Conservation (phyloP, 2,329 filamentous ascomycete genomes). For the Penicillium sp. region DNA sequence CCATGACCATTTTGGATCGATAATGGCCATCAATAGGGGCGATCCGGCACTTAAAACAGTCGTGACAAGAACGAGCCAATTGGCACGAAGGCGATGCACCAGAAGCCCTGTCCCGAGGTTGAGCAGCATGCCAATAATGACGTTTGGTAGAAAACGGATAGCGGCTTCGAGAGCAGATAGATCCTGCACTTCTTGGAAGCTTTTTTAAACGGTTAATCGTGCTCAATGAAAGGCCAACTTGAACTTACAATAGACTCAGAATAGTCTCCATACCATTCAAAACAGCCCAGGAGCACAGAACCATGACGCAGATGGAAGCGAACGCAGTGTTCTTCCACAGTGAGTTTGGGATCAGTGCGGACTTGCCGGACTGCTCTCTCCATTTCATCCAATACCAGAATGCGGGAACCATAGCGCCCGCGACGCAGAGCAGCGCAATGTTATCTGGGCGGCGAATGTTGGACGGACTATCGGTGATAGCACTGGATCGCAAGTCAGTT, state of each 20-base stretch:
- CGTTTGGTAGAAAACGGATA: constrained; percentile 51
- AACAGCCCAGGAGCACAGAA: constrained; percentile 53
- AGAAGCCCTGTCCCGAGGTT: constrained; percentile 54
- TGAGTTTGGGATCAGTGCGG: constrained; percentile 65
- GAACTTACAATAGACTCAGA: constrained; percentile 54
- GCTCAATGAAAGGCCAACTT: too few relatives aligned
- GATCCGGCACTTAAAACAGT: constrained; percentile 41
- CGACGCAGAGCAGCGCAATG: constrained; percentile 53
- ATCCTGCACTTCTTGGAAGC: constrained; percentile 58
- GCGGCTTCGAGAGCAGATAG: constrained; percentile 53
- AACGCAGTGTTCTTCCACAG: constrained; percentile 65
- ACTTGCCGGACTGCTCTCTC: constrained; percentile 50
- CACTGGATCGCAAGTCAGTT: constrained; percentile 12
- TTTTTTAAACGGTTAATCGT: constrained; percentile 19
- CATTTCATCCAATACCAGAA: constrained; percentile 61
- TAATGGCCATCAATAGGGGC: constrained; percentile 52
- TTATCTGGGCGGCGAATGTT: constrained; percentile 51
- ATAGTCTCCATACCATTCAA: constrained; percentile 55
- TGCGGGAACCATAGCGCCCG: constrained; percentile 47
- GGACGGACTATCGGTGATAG: constrained; percentile 25
- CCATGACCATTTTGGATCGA: constrained; percentile 51
- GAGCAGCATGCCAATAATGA: constrained; percentile 42
- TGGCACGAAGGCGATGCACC: constrained; percentile 50
- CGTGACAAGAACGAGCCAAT: constrained; percentile 47
- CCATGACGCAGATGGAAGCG: constrained; percentile 57